Evolutionary conservation across 2,329 filamentous ascomycete species (phyloP), one percentile per base, ranked within the genome.

Genomic region (Curvularia hawaiiensis): DNA sequence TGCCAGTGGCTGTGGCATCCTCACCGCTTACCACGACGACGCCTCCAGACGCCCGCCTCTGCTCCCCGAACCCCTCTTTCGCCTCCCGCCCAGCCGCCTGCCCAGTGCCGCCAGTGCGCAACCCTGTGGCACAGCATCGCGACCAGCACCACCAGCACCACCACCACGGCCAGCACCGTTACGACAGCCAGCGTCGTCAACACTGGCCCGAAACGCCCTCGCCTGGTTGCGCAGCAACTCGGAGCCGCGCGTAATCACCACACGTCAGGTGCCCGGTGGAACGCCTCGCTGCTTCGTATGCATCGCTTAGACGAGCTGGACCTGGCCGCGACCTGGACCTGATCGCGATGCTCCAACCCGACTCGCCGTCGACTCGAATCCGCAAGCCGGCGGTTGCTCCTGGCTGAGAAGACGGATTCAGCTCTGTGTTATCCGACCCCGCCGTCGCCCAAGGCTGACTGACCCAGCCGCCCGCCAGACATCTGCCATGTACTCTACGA

Each of bases 61-160:
- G 12, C 33, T 16, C 14, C 20, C 16, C 22, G 24, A 31, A n/a
- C 48, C 28, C 35, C 51, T 26, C 44, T 33, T 31, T 47, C 35
- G 33, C 51, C 51, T 38, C 35, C 14, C 30, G 40, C 50, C 46
- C 24, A 40, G 28, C 43, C 31, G 35, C 54, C 18, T 33, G 50
- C 43, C 43, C n/a, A 43, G 54, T 22, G 31, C 18, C 47, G 20
- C 41, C 44, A 38, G 47, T 31, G 53, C 57, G 59, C 59, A 57
- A 57, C 41, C 50, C 9, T 30, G 59, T 61, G 55, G 59, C 59
- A 61, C 59, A 52, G 59, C 56, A 55, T 16, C 11, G 10, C 4
- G 9, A 8, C 39, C 24, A 3, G 9, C 18, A 28, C 3, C 26
- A 28, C 7, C 26, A 28, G n/a, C n/a, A 8, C 39, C 24, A 3